These are phyloP conservation scores for Bimuria novae-zelandiae DNA, from an alignment of 2,329 filamentous ascomycete genomes.

Conservation along the genomic window DNA sequence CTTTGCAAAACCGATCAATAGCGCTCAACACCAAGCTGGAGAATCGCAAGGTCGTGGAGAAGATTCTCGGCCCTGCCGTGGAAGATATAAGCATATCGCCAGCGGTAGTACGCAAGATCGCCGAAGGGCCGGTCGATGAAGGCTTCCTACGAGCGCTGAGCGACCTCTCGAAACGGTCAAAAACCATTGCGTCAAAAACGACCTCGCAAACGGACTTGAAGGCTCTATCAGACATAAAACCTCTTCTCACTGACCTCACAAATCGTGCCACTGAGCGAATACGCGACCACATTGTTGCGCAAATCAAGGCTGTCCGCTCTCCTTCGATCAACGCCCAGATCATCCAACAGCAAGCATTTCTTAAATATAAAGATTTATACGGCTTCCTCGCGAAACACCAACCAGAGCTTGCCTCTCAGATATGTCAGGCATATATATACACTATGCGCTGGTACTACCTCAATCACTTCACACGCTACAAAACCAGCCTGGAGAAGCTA, in stretches of 20 bases:
- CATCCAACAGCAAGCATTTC: slow-evolving; percentile 89
- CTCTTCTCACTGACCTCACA: slow-evolving; percentile 81
- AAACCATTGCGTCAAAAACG: slow-evolving; percentile 69
- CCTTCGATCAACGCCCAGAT: slow-evolving; percentile 97
- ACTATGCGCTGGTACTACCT: slow-evolving; percentile 99
- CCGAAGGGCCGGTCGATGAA: slow-evolving; percentile 87
- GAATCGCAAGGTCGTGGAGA: slow-evolving; percentile 88
- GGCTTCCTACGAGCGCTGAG: slow-evolving; percentile 81
- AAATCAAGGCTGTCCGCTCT: slow-evolving; percentile 91
- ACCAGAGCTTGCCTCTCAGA: slow-evolving; percentile 81
- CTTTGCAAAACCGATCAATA: slow-evolving; percentile 82
- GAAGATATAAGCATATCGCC: slow-evolving; percentile 92
- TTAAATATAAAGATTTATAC: slow-evolving; percentile 87
- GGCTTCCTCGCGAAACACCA: slow-evolving; percentile 84
- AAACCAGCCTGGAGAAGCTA: slow-evolving; percentile 80
- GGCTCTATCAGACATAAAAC: slow-evolving; percentile 80
- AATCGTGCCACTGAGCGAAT: slow-evolving; percentile 92
- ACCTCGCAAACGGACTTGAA: slow-evolving; percentile 66
- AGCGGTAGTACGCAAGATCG: slow-evolving; percentile 79
- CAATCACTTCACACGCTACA: slow-evolving; percentile 88
- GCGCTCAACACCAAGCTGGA: slow-evolving; percentile 83
- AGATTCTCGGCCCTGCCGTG: slow-evolving; percentile 81
- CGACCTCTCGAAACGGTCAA: slow-evolving; percentile 80
- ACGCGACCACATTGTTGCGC: slow-evolving; percentile 88
- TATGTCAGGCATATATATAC: slow-evolving; percentile 91